Conservation (phyloP, 805 yeast species). For the Yarrowia bubula region DNA sequence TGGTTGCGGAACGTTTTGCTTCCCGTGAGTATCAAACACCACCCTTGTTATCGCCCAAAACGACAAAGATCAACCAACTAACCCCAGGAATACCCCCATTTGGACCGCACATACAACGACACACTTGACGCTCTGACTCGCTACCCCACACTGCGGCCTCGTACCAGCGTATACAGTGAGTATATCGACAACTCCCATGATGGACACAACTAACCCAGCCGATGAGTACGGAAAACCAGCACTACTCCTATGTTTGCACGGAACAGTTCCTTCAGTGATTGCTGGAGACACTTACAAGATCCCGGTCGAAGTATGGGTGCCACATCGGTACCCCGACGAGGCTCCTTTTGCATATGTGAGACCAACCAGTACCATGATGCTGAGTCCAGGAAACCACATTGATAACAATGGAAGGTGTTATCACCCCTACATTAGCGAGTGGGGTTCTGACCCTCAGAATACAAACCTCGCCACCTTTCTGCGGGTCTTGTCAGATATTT, state of each 20-base stretch:
- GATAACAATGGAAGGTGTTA: constrained; percentile 71
- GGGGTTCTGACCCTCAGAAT: constrained; percentile 45
- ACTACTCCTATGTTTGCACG: constrained; percentile 63
- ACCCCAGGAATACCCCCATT: constrained; percentile 51
- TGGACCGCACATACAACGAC: constrained; percentile 63
- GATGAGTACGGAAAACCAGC: constrained; percentile 56
- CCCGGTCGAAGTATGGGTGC: constrained; percentile 76
- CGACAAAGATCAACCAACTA: not conserved
- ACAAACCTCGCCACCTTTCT: constrained; percentile 40
- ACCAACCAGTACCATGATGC: constrained; percentile 48
- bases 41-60: not conserved
- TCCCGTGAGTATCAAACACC: constrained; percentile 41
- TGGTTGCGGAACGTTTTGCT: constrained; percentile 60
- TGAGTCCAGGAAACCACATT: constrained; percentile 61
- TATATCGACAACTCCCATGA: not conserved
- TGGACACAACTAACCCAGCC: constrained; percentile 34
- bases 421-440: constrained; percentile 62
- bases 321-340: constrained; percentile 62
- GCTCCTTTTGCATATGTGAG: constrained; percentile 67
- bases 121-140: constrained; percentile 52
- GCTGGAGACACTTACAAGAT: constrained; percentile 39
- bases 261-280: constrained; percentile 38
- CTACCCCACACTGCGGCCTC: constrained; percentile 56
- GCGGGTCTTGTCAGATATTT: constrained; percentile 39
- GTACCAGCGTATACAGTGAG: constrained; percentile 59